These are phyloP conservation scores for Rhynchosporium agropyri DNA, from an alignment of 2,329 filamentous ascomycete genomes.

Conservation along the genomic window DNA sequence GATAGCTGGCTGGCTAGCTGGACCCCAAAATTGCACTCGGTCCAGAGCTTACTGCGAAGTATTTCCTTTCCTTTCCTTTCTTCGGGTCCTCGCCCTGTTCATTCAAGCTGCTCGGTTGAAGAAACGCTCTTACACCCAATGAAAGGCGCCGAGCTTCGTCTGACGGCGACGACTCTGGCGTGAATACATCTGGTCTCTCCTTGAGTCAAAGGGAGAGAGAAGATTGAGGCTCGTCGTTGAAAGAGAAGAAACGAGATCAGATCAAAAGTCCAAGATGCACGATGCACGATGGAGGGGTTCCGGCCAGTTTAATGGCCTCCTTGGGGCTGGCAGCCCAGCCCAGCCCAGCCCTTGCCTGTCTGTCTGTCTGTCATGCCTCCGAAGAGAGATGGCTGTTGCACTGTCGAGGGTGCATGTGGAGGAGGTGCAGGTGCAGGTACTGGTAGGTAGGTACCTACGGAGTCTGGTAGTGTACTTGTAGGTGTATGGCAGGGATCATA, in stretches of 20 bases:
- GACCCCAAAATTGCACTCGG: conserved; percentile 18
- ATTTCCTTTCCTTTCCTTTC: conserved; percentile 21
- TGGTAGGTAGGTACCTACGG: no score
- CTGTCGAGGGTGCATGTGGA: no score
- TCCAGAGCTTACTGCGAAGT: conserved; percentile 24
- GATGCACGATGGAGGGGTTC: conserved; percentile 12
- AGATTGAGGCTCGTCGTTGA: conserved; percentile 32
- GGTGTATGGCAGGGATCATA: background rate
- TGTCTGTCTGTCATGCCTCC: background rate
- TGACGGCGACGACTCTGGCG: conserved; percentile 33
- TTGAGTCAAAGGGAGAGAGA: conserved; percentile 18
- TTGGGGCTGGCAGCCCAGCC: conserved; percentile 15
- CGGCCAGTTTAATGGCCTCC: conserved; percentile 32
- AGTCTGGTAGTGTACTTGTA: no score
- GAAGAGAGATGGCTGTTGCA: background rate
- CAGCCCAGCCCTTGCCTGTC: background rate
- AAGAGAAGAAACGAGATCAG: conserved; percentile 12
- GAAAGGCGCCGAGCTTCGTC: conserved; percentile 32
- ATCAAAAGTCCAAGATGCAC: background rate
- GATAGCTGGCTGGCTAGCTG: conserved; percentile 29
- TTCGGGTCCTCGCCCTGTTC: background rate
- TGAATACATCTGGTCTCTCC: conserved; percentile 33
- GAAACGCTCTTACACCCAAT: conserved; percentile 25
- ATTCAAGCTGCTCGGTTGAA: conserved; percentile 10
- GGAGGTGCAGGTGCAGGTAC: no score